phyloP scores from a whole-genome alignment of 768 basidiomycete species.

The Gloeostereum incarnatum region DNA sequence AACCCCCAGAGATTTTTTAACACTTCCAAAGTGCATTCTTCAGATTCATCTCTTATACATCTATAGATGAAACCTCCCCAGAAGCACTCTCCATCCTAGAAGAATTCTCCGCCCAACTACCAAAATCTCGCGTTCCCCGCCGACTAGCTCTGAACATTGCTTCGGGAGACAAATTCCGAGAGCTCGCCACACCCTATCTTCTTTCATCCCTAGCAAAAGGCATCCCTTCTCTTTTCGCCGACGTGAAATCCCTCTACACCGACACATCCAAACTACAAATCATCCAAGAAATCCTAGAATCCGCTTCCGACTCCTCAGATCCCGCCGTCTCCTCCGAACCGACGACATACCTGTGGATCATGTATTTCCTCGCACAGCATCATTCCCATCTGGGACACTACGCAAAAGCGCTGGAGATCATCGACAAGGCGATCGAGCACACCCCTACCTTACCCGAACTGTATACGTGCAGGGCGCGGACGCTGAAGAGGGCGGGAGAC shows the following conservation, averaged over 20 bases:
- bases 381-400: slow-evolving; percentile 55
- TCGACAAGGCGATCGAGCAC: slow-evolving; percentile 64
- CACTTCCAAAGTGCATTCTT: no score
- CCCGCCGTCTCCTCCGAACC: slow-evolving; percentile 39
- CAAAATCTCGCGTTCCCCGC: slow-evolving; percentile 60
- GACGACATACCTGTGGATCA: slow-evolving; percentile 84
- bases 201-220: slow-evolving; percentile 67
- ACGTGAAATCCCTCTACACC: slow-evolving; percentile 78
- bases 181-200: slow-evolving; percentile 60
- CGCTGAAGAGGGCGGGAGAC: slow-evolving; percentile 84
- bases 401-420: slow-evolving; percentile 44
- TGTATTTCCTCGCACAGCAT: slow-evolving; percentile 93
- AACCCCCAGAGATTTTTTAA: no score
- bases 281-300: slow-evolving; percentile 65
- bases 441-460: slow-evolving; percentile 94
- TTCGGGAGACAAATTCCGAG: slow-evolving; percentile 57
- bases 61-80: slow-evolving; percentile 34
- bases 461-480: slow-evolving; percentile 70
- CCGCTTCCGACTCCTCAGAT: slow-evolving; percentile 17
- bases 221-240: slow-evolving; percentile 88
- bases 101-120: slow-evolving; percentile 51
- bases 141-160: slow-evolving; percentile 69
- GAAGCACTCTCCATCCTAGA: slow-evolving; percentile 50
- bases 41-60: neutral
- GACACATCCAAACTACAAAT: slow-evolving; percentile 52